Base-by-base conservation (phyloP, 305 asterid species). In the Rubia tinctorum region DNA sequence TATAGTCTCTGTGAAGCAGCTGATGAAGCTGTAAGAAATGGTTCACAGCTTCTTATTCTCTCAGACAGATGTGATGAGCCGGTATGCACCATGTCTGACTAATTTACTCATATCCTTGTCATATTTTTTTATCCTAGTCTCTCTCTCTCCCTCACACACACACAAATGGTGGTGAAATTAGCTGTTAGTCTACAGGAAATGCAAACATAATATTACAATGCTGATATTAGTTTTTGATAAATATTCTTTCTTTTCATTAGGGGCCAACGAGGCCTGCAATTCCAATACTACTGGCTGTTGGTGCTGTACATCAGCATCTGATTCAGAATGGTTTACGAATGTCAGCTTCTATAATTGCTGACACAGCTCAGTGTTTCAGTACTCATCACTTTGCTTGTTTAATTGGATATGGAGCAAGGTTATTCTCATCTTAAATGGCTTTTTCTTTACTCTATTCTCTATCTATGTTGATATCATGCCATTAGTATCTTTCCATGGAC, bases 401-500 rank as follows among this genome's bases (percentile, higher is more conserved):
- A 88, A 92, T 95, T 51, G 99, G 99, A 85, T 95, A 89, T 87
- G 99, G 99, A 64, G 99, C 99, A 75, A 95, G 98, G 99, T 95
- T 65, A 83, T 68, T 80, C 74, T 66, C 49, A 77, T 71, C 75
- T 78, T 69, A 22, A 30, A 37, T 71, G 20, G 18, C 72, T 62
- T 56, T 22, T 55, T 34, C 67, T 6, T 37, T 18, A 14, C 25
- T 49, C 61, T 59, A 58, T 69, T 20, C 45, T 44, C 25, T 47
- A 25, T 66, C 30, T n/a, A 30, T 67, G 7, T 39, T 6, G 15
- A 37, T 42, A 45, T 44, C 39, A 61, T 42, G 20, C 13, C 42
- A 62, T 25, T 20, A 70, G 18, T 6, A 34, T 5, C 8, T 59
- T 30, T 34, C 15, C 11, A 34, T 25, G 14, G 20, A 39, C 56